Evolutionary conservation across 1,284 basidiomycete species (phyloP), one percentile per base, ranked within the genome.

Genomic region (Puccinia hordei): DNA sequence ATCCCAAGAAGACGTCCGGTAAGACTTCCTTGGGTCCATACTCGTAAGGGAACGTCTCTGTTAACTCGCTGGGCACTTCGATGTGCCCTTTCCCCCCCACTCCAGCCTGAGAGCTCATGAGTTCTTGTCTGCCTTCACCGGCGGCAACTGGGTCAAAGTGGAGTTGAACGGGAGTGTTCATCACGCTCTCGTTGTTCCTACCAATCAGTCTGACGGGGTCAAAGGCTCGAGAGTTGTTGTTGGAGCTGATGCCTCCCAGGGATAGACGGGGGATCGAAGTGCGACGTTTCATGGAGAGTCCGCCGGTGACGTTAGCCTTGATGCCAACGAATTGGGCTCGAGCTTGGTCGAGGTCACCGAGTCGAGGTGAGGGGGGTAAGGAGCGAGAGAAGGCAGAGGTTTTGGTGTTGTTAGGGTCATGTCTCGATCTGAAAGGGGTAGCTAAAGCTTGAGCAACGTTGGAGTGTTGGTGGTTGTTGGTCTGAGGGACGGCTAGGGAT

Each of bases 1-100:
- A 93, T 80, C 95, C 96, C 10, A 98, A 89, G 90, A 91, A 98
- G 75, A 98, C 89, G 61, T 92, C 91, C 0, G 95, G 95, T 44
- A 98, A 88, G 82, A 98, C 89, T 86, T 98, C 92, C 57, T 93
- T 88, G 30, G 95, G 96, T 0, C 96, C 95, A 83, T 92, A 89
- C 9, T 88, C 86, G 85, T 98, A 98, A 1, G 94, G 92, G 81
- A 78, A 85, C 83, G 27, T 83, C 83, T 80, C 77, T 10, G 46
- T 33, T 19, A 51, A 24, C 46, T 80, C 68, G 46, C 69, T 59
- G 10, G 77, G 77, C 3, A 55, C 41, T 53, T 80, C 77, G 59
- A 80, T 80, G 46, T 80, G 77, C 12, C 77, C 77, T 41, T 72
- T 73, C 19, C 77, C 77, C 5, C 77, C 77, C 10, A 80, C 69